These are phyloP conservation scores for Singerocomus inundabilis DNA, from an alignment of 1,284 basidiomycete genomes.

Conservation along the genomic window DNA sequence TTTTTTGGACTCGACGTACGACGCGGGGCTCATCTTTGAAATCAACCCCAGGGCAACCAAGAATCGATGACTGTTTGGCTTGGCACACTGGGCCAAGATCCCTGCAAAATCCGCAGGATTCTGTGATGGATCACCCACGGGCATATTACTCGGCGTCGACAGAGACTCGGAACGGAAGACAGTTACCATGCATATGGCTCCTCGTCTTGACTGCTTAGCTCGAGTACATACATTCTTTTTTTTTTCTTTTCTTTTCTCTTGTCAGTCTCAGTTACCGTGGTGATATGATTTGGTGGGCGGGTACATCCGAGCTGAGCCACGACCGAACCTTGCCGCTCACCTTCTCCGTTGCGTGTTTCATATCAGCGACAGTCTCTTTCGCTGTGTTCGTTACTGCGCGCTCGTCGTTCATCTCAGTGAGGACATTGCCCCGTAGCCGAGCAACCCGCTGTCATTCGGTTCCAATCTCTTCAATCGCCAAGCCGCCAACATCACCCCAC, in stretches of 20 bases:
- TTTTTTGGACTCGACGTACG: background rate
- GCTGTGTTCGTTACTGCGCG: background rate
- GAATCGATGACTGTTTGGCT: constrained; percentile 23
- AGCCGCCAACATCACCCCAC: background rate
- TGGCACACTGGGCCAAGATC: background rate
- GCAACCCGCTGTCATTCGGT: background rate
- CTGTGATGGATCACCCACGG: background rate
- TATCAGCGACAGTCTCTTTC: constrained; percentile 1
- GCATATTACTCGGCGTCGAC: background rate
- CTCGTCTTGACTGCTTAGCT: background rate
- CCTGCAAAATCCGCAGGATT: background rate
- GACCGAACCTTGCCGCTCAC: constrained; percentile 1
- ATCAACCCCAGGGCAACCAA: constrained; percentile 22
- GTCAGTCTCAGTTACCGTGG: constrained; percentile 28
- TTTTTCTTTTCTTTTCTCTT: background rate
- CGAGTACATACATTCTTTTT: constrained; percentile 1
- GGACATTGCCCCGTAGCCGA: background rate
- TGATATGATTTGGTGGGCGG: constrained; percentile 27
- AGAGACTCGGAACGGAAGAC: background rate
- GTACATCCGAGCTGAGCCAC: constrained; percentile 29
- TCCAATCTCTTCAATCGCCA: background rate
- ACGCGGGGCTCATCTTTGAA: constrained; percentile 2
- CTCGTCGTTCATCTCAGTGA: constrained; percentile 9
- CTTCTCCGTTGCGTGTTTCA: background rate
- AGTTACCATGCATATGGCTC: background rate